Percentiles rank a stretch among this genome's conserved stretches.
These are phyloP conservation scores for Thraustochytrium sp. DNA, from an alignment of 352 stramenopile genomes.

Conservation along the genomic window DNA sequence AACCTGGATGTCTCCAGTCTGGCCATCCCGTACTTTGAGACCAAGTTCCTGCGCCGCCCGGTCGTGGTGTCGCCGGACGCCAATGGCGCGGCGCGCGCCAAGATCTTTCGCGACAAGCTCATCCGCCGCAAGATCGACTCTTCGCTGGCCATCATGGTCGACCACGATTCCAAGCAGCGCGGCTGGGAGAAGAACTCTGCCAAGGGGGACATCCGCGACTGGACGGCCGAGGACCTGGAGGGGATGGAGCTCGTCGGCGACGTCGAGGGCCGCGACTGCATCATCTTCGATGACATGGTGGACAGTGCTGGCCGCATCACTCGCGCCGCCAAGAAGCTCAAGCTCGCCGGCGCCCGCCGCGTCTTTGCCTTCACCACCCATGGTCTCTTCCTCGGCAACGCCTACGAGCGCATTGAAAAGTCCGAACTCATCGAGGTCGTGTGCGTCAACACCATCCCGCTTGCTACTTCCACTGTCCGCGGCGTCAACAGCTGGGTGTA, in stretches of 20 bases:
- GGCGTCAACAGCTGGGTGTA: conserved; percentile 52
- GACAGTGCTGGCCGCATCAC: conserved; percentile 72
- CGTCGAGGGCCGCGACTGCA: conserved; percentile 74
- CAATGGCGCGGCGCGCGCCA: conserved; percentile 39
- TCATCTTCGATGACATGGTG: conserved; percentile 84
- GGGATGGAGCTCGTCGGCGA: conserved; percentile 72
- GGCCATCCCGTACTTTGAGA: conserved; percentile 81
- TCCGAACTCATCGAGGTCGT: conserved; percentile 72
- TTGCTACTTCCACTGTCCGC: conserved; percentile 53
- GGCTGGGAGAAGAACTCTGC: conserved; percentile 1
- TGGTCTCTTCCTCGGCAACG: conserved; percentile 74
- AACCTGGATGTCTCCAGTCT: conserved; percentile 82
- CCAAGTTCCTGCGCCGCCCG: conserved; percentile 64
- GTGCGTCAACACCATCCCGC: conserved; percentile 80
- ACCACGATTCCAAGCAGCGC: conserved; percentile 25
- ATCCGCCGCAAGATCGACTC: conserved; percentile 43
- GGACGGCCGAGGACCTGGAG: conserved; percentile 49
- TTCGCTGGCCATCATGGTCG: conserved; percentile 38
- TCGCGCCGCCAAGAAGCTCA: conserved; percentile 70
- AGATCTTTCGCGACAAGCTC: conserved; percentile 43
- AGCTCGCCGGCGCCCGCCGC: conserved; percentile 70
- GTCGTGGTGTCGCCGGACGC: conserved; percentile 78
- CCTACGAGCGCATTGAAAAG: conserved; percentile 73
- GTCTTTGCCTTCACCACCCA: conserved; percentile 82
- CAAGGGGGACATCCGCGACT: conserved; percentile 20